Base-by-base conservation (phyloP, 768 basidiomycete genomes). In the Mrakia gelida region DNA sequence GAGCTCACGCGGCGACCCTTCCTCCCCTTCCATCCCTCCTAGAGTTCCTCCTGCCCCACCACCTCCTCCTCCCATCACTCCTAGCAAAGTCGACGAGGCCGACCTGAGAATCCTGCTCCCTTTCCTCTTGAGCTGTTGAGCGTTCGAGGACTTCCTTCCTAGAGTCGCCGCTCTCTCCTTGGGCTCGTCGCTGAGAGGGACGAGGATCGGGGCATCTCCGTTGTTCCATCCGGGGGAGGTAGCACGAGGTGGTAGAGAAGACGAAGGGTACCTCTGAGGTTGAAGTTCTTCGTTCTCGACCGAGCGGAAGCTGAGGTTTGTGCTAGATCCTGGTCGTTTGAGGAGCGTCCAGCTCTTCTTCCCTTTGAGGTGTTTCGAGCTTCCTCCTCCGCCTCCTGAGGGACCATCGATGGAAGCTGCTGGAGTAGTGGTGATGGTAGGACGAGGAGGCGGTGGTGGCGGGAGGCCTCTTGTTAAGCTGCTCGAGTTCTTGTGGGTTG, bases 91-190 rank as follows among this genome's bases (percentile, higher is more conserved):
- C 32, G 67, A 34, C 67, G 67, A 70, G 23, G 34, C 34, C 8
- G 67, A 70, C 67, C 26, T 41, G 34, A 70, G 41, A 9, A 70
- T 43, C 34, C 38, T 21, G 13, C 67, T 70, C 1, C 67, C 67
- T n/a, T 70, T 70, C 67, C 67, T 38, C 67, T 45, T 70, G 67
- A 70, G 67, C 41, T 67, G 32, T 6, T 67, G 65, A 21, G 65
- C 30, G 21, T 41, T 41, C 7, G 67, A 70, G 5, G 15, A 26
- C 26, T 18, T 70, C 38, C 38, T 70, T 21, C 67, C 67, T 7
- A 41, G 67, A 8, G 65, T 34, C 23, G 65, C 38, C n/a, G 65
- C 30, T 38, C 41, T 34, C 23, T 18, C 10, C 34, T 23, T 43
- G 2, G 67, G 67, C 38, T 41, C 67, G 67, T 70, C 67, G 34